Percentiles rank a stretch among this genome's conserved stretches.
phyloP scores from a whole-genome alignment of 805 yeast species.

The Wickerhamiella brachini region DNA sequence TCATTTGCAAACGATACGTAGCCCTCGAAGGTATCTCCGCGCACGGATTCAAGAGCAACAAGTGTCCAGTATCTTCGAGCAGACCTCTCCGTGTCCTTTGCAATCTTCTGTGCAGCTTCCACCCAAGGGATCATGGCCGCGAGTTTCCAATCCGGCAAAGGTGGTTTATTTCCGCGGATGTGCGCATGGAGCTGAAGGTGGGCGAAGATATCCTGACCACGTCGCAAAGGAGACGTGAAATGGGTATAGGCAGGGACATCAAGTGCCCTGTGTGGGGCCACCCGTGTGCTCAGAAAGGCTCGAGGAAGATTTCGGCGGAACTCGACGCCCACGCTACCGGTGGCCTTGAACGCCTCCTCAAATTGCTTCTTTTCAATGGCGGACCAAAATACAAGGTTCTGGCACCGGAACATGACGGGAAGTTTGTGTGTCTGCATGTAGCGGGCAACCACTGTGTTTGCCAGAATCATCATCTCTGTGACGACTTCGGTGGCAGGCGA shows the following conservation, averaged over 20 bases:
- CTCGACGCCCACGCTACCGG: constrained; percentile 22
- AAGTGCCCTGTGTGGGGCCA: constrained; percentile 43
- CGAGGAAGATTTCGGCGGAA: constrained; percentile 36
- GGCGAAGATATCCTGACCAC: constrained; percentile 66
- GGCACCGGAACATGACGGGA: constrained; percentile 20
- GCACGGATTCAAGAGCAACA: neutral
- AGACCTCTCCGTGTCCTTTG: neutral
- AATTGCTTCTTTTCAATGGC: neutral
- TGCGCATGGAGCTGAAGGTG: constrained; percentile 59
- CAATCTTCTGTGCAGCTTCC: neutral
- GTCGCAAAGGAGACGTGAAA: constrained; percentile 78
- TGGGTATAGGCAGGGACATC: constrained; percentile 54
- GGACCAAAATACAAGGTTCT: constrained; percentile 14
- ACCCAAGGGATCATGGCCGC: constrained; percentile 1
- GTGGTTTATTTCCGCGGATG: constrained; percentile 19
- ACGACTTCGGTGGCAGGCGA: constrained; percentile 51
- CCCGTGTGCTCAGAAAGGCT: constrained; percentile 36
- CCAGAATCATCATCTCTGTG: constrained; percentile 70
- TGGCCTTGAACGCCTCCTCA: constrained; percentile 1
- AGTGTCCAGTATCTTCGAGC: constrained; percentile 1
- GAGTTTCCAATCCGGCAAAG: constrained; percentile 6
- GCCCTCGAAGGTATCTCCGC: neutral
- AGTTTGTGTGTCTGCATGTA: constrained; percentile 15
- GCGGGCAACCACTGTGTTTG: constrained; percentile 36
- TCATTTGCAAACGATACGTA: neutral